Percentiles rank a stretch among this genome's conserved stretches.
Conservation (phyloP, 495 filamentous ascomycete genomes). For the Penicillium robsamsonii region DNA sequence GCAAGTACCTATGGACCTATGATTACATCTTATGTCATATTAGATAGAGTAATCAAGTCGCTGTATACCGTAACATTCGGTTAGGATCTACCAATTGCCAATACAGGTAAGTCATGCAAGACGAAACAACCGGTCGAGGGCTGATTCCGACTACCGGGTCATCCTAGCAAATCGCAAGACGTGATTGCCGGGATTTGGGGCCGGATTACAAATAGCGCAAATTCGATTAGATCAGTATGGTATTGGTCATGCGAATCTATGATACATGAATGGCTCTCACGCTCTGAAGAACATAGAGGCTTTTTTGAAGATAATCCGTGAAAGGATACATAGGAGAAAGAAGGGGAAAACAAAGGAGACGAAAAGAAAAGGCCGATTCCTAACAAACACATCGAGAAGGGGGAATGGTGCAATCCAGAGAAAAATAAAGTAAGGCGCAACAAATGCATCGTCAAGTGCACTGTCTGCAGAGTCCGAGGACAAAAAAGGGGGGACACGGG, state of each 20-base stretch:
- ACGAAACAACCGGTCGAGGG: background rate
- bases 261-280: constrained; percentile 36
- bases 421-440: constrained; percentile 34
- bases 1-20: background rate
- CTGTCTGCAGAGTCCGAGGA: constrained; percentile 12
- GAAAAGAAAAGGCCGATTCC: constrained; percentile 21
- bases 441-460: constrained; percentile 18
- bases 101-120: background rate
- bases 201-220: background rate
- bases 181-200: background rate
- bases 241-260: constrained; percentile 36
- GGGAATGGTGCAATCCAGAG: constrained; percentile 17
- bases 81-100: background rate
- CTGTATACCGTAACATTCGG: background rate
- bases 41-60: background rate
- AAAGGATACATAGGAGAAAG: constrained; percentile 25
- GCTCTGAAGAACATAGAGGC: constrained; percentile 13
- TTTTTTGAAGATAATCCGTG: constrained; percentile 29
- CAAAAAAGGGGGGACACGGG: constrained; percentile 19
- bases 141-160: background rate
- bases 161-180: background rate
- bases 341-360: constrained; percentile 16
- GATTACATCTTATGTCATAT: background rate
- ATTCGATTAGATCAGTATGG: constrained; percentile 24
- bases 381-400: constrained; percentile 9